Evolutionary conservation across 176 grass and related monocot species (phyloP), one percentile per base, ranked within the genome.

Genomic region (Hsuehochloa calcarea): DNA sequence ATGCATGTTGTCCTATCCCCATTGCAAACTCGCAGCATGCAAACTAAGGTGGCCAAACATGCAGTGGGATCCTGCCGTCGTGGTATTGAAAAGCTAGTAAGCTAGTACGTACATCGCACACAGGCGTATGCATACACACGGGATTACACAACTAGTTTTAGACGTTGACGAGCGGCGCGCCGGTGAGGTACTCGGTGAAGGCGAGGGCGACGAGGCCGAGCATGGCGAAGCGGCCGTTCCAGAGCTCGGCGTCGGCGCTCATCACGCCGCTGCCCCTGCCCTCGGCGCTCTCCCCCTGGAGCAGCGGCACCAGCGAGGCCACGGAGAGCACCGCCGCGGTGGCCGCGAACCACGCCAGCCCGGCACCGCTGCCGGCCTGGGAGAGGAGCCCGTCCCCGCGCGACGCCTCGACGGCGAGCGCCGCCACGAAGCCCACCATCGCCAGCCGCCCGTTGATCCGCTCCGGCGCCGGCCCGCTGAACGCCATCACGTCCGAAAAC

Each of bases 201-300:
- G 90, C 92, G 65, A 97, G 91, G 0, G 92, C 92, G 68, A 94
- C 95, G 65, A 97, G 81, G 0, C 92, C 95, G 60, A 97, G 55
- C 95, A 97, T 97, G 79, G 95, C 95, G 80, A 93, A 81, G 2
- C 95, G 82, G 0, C 95, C 95, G 50, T 97, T 97, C 92, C 95
- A 97, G 60, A 97, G 71, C 92, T 95, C 95, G 2, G 95, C 95
- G 46, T 91, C 70, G 14, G 89, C 90, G 49, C 13, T 91, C 87
- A 91, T 87, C 3, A 94, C 1, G 22, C 61, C 82, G 0, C 44
- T 39, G 7, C 83, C 59, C 72, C 85, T 89, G 10, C n/a, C 71
- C 85, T 93, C 81, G 1, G 78, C 89, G 61, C 12, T 94, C 12
- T 84, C 73, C 1, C 95, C 95, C 5, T 75, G 78, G 20, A 97